Percentiles rank a stretch among this genome's conserved stretches.
Evolutionary conservation across 2,329 filamentous ascomycete species (phyloP).

Genomic region (Mollisiaceae sp.): DNA sequence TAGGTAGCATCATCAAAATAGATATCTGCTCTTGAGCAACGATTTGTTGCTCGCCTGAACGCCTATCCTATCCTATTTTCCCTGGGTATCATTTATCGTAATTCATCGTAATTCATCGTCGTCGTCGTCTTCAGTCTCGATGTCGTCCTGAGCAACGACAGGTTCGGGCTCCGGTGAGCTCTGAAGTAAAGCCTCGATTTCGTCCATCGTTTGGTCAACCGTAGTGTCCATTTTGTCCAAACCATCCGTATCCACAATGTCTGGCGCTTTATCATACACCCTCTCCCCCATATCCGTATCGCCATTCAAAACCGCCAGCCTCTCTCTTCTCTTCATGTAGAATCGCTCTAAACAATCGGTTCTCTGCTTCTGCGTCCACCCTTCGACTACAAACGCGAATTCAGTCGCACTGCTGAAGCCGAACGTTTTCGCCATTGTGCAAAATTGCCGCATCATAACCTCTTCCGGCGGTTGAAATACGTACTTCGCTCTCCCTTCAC

Average conservation of each 20-base stretch:
- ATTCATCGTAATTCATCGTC: constrained; percentile 30
- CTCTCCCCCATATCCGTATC: constrained; percentile 15
- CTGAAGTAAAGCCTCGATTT: background rate
- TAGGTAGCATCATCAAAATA: constrained; percentile 20
- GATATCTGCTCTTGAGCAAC: constrained; percentile 19
- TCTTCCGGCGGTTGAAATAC: constrained; percentile 68
- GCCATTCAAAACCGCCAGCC: constrained; percentile 28
- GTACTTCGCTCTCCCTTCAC: constrained; percentile 31
- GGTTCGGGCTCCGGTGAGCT: background rate
- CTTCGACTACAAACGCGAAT: constrained; percentile 89
- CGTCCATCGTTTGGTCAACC: background rate
- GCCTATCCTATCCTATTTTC: constrained; percentile 8
- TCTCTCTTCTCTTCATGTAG: constrained; percentile 65
- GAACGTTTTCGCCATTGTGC: constrained; percentile 82
- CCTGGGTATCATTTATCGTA: constrained; percentile 32
- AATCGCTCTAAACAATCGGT: constrained; percentile 80
- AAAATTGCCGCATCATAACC: constrained; percentile 83
- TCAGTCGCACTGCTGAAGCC: constrained; percentile 78
- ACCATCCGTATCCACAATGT: background rate
- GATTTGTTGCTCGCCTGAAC: constrained; percentile 20
- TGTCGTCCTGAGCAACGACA: constrained; percentile 8
- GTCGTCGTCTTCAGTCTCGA: constrained; percentile 30
- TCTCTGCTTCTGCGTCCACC: constrained; percentile 84
- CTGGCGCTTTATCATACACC: constrained; percentile 5
- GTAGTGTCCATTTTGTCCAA: background rate